Percentiles rank a stretch among this genome's conserved stretches.
phyloP scores from a whole-genome alignment of 345 rosid genomes.

The Lepidium africanum region DNA sequence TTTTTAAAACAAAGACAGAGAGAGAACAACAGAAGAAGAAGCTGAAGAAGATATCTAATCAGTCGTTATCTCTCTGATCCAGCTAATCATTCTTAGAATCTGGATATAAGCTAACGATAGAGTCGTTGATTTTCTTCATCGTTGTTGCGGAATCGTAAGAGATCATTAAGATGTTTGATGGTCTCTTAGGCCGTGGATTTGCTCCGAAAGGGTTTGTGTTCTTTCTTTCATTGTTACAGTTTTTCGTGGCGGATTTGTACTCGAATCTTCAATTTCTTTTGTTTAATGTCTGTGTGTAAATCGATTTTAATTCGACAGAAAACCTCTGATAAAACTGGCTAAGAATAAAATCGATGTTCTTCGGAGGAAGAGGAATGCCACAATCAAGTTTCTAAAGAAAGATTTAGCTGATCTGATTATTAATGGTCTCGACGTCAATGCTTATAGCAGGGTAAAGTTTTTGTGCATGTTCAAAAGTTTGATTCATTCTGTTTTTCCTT shows the following conservation, averaged over 20 bases:
- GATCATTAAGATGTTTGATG: slow-evolving; percentile 69
- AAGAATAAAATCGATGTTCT: slow-evolving; percentile 86
- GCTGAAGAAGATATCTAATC: too few relatives aligned
- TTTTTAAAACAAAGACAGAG: neutral
- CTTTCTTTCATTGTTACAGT: neutral
- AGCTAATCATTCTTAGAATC: neutral
- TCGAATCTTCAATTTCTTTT: neutral
- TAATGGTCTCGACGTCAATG: slow-evolving; percentile 78
- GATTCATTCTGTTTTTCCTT: neutral
- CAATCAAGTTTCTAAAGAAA: slow-evolving; percentile 73
- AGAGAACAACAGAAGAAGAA: neutral
- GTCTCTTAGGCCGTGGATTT: slow-evolving; percentile 76
- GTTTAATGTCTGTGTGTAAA: neutral
- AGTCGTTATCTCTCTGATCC: neutral
- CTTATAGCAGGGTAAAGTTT: slow-evolving; percentile 61
- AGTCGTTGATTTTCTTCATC: neutral
- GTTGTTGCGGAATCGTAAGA: neutral
- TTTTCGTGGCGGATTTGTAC: neutral
- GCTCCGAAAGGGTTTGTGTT: slow-evolving; percentile 57
- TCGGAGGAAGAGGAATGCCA: slow-evolving; percentile 76
- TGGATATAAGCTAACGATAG: neutral
- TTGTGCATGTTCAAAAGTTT: neutral
- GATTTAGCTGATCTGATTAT: slow-evolving; percentile 86
- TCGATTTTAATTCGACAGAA: slow-evolving; percentile 32
- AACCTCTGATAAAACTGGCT: slow-evolving; percentile 66